Percentiles rank a stretch among this genome's conserved stretches.
Conservation (phyloP, 345 rosid species). For the Viola odorata region DNA sequence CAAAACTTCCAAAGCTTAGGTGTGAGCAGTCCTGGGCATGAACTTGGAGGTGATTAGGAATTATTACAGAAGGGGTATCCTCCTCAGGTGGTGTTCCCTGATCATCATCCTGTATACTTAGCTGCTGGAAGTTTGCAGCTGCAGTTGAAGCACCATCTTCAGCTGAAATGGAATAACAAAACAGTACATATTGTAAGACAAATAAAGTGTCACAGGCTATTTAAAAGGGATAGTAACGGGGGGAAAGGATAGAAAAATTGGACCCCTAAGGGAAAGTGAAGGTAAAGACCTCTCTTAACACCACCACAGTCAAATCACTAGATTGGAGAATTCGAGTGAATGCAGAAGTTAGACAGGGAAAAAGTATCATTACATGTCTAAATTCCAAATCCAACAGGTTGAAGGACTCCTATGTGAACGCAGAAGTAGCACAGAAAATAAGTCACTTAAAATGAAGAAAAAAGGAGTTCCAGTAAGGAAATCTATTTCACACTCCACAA, state of each 20-base stretch:
- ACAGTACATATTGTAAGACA: not conserved
- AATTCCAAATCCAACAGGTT: too few species aligned
- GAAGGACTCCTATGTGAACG: too few species aligned
- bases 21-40: slow-evolving; percentile 77
- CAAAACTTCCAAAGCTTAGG: slow-evolving; percentile 97
- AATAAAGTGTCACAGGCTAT: slow-evolving; percentile 2
- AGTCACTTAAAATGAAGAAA: too few species aligned
- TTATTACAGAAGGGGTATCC: slow-evolving; percentile 70
- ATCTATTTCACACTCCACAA: too few species aligned
- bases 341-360: too few species aligned
- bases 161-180: slow-evolving; percentile 34
- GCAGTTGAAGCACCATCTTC: slow-evolving; percentile 52
- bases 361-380: too few species aligned
- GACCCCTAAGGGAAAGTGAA: not conserved
- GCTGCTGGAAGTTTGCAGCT: slow-evolving; percentile 49
- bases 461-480: too few species aligned
- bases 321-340: too few species aligned
- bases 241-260: not conserved
- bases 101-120: slow-evolving; percentile 52
- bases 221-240: not conserved
- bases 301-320: too few species aligned
- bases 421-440: too few species aligned
- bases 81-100: slow-evolving; percentile 46
- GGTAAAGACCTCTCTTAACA: too few species aligned
- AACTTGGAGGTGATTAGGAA: slow-evolving; percentile 89